These are phyloP conservation scores for Pogostemon cablin DNA, from an alignment of 257 asterid genomes.

Conservation along the genomic window DNA sequence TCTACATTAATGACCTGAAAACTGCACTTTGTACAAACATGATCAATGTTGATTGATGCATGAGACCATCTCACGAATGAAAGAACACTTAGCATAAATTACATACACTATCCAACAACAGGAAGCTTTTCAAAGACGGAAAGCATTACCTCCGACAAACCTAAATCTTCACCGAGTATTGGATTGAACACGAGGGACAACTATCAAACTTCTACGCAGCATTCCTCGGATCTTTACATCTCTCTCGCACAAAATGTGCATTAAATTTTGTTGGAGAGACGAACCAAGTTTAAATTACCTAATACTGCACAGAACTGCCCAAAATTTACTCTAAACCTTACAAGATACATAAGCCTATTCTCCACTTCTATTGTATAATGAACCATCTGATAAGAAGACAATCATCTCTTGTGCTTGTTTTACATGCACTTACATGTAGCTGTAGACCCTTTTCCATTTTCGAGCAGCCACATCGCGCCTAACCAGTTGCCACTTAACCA, in stretches of 20 bases:
- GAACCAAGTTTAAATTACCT: conserved; percentile 2
- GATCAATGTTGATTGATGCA: conserved; percentile 37
- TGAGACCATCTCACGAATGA: conserved; percentile 26
- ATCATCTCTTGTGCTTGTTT: not conserved
- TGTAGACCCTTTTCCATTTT: conserved; percentile 40
- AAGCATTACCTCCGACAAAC: conserved; percentile 4
- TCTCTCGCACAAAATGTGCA: conserved; percentile 17
- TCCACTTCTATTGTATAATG: not conserved
- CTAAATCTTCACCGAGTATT: conserved; percentile 39
- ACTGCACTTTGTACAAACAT: conserved; percentile 31
- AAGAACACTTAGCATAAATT: conserved; percentile 27
- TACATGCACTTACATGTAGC: conserved; percentile 27
- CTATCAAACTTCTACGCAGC: conserved; percentile 20
- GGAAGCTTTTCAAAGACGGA: conserved; percentile 41
- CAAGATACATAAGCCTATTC: conserved; percentile 10
- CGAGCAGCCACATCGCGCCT: conserved; percentile 57
- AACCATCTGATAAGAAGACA: not conserved
- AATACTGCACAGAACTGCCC: not conserved
- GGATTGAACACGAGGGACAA: conserved; percentile 7
- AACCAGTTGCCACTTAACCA: conserved; percentile 68
- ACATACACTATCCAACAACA: conserved; percentile 32
- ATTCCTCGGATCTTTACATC: not conserved
- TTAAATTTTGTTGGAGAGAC: conserved; percentile 21
- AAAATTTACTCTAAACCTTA: conserved; percentile 27
- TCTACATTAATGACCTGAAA: conserved; percentile 27